Percentiles rank a stretch among this genome's conserved stretches.
Conservation (phyloP, 495 filamentous ascomycete species). For the Ascobolus immersus region DNA sequence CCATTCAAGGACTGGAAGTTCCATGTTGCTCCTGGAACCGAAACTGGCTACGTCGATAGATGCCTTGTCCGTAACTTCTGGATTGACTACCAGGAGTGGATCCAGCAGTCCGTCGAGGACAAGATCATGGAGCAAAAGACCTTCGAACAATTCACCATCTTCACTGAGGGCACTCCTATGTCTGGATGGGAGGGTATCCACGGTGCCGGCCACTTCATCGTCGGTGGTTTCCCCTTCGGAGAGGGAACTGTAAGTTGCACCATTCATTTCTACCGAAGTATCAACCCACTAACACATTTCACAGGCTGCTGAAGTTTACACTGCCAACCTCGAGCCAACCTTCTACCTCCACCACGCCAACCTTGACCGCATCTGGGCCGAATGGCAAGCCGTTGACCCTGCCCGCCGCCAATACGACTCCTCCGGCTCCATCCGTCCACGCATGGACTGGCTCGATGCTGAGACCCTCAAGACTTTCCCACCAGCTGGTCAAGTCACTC, state of each 20-base stretch:
- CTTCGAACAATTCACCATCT: conserved; percentile 8
- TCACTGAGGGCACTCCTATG: conserved; percentile 23
- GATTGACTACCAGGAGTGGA: too few species aligned
- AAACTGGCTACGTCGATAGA: conserved; percentile 1
- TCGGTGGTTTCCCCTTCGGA: too few species aligned
- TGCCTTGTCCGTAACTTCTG: too few species aligned
- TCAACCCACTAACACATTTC: too few species aligned
- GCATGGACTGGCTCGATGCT: too few species aligned
- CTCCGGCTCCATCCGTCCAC: too few species aligned
- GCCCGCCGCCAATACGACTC: conserved; percentile 3
- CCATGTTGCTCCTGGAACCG: conserved; percentile 5
- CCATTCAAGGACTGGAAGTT: conserved; percentile 18
- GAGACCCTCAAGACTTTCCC: too few species aligned
- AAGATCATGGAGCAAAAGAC: conserved; percentile 7
- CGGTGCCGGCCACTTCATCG: conserved; percentile 37
- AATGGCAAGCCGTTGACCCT: conserved; percentile 30
- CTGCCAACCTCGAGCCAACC: conserved; percentile 20
- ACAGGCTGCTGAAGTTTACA: conserved; percentile 4
- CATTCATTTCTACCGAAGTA: too few species aligned
- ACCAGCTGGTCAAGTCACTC: too few species aligned
- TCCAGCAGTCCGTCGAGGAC: too few species aligned
- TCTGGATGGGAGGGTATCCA: conserved; percentile 34
- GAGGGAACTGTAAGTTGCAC: too few species aligned
- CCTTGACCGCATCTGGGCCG: conserved; percentile 31
- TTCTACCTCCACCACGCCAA: conserved; percentile 33